phyloP scores from a whole-genome alignment of 768 basidiomycete genomes.

The Butyriboletus loyo region DNA sequence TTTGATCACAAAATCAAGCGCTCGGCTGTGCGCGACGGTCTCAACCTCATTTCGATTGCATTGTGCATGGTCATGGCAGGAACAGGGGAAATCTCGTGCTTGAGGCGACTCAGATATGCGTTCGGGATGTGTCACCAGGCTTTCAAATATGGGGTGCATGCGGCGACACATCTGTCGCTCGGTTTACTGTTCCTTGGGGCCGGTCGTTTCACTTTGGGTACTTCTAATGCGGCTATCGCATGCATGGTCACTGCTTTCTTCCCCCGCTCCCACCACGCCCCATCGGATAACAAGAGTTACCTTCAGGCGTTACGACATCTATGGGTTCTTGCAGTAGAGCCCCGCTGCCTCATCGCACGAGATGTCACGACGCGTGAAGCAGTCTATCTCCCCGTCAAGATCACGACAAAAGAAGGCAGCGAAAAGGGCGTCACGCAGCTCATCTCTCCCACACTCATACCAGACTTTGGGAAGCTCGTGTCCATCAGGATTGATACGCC shows the following conservation, averaged over 20 bases:
- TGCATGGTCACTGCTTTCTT: conserved; percentile 89
- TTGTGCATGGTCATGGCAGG: conserved; percentile 96
- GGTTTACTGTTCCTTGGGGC: conserved; percentile 93
- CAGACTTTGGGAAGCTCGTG: conserved; percentile 76
- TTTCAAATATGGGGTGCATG: conserved; percentile 85
- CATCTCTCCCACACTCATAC: conserved; percentile 90
- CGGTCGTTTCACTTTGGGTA: conserved; percentile 89
- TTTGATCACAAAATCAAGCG: conserved; percentile 90
- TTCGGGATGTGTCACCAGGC: conserved; percentile 81
- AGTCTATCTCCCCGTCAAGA: conserved; percentile 89
- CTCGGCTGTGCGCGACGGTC: conserved; percentile 79
- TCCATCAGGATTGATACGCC: conserved; percentile 90
- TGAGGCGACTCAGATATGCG: conserved; percentile 82
- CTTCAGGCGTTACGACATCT: conserved; percentile 92
- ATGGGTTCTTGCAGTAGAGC: conserved; percentile 95
- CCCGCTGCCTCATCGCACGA: conserved; percentile 84
- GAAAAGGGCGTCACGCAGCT: conserved; percentile 68
- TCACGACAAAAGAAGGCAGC: conserved; percentile 68
- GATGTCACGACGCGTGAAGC: conserved; percentile 91
- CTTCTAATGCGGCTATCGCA: conserved; percentile 88
- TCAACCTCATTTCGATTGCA: conserved; percentile 83
- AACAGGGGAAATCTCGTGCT: conserved; percentile 88
- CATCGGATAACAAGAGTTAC: conserved; percentile 86
- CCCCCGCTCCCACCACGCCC: conserved; percentile 76
- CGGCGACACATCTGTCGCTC: conserved; percentile 85